Conservation (phyloP, 768 basidiomycete genomes). For the Rhizopogon vesiculosus region DNA sequence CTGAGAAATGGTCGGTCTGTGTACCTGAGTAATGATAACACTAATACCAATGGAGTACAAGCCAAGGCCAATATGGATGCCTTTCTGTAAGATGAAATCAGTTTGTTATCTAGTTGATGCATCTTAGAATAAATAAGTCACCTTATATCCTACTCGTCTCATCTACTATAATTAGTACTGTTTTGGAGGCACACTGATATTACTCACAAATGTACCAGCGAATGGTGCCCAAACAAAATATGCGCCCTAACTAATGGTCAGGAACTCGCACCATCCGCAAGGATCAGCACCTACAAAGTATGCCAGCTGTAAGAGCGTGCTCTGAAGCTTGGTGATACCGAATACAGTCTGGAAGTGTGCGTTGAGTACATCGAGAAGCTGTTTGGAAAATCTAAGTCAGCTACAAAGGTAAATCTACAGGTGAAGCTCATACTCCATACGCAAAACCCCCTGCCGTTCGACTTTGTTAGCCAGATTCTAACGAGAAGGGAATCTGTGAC, state of each 20-base stretch:
- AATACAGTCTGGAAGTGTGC: constrained; percentile 73
- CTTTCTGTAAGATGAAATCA: constrained; percentile 32
- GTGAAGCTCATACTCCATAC: constrained; percentile 45
- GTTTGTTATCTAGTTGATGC: neutral
- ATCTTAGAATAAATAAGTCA: constrained; percentile 6
- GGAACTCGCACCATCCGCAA: neutral
- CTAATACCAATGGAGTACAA: constrained; percentile 50
- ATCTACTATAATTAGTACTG: constrained; percentile 34
- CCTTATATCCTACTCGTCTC: constrained; percentile 64
- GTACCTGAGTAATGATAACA: neutral
- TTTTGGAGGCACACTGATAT: neutral
- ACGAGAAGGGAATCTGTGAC: constrained; percentile 11
- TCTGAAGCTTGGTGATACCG: constrained; percentile 62
- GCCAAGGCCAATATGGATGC: constrained; percentile 57
- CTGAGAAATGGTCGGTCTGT: constrained; percentile 22
- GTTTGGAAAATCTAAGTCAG: neutral
- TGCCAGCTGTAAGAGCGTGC: constrained; percentile 69
- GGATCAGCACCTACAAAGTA: constrained; percentile 50
- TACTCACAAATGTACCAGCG: constrained; percentile 52
- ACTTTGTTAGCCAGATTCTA: neutral
- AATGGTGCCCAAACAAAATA: constrained; percentile 58
- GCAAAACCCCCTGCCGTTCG: constrained; percentile 55
- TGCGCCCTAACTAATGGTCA: constrained; percentile 37
- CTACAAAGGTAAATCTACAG: constrained; percentile 3
- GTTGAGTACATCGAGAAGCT: constrained; percentile 66